phyloP scores from a whole-genome alignment of 225 moss, liverwort and hornwort genomes.

The Pseudoscleropodium purum region DNA sequence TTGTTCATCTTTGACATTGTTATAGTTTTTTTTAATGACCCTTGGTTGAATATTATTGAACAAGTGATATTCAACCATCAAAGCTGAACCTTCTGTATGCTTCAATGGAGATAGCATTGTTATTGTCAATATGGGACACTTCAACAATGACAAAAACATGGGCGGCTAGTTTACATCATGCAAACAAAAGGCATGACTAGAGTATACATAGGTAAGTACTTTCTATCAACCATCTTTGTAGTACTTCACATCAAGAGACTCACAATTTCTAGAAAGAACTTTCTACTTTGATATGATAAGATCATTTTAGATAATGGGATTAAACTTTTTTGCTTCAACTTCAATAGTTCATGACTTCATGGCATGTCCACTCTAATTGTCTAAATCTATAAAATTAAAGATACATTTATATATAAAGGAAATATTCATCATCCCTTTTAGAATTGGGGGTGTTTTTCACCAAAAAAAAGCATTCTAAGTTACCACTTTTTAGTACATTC shows the following conservation, averaged over 20 bases:
- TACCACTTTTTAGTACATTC: neutral
- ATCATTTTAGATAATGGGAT: too few relatives aligned
- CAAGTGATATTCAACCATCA: neutral
- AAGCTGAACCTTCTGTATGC: neutral
- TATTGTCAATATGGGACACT: neutral
- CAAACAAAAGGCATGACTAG: too few relatives aligned
- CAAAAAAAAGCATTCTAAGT: neutral
- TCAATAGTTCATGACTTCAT: neutral
- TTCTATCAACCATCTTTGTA: neutral
- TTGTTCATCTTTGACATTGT: neutral
- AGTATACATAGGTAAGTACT: neutral
- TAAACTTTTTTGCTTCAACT: too few relatives aligned
- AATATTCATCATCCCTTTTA: neutral
- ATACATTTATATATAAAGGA: neutral
- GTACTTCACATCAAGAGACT: fast-evolving
- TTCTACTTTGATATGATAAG: neutral
- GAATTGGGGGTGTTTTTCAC: fast-evolving
- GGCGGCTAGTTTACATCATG: neutral
- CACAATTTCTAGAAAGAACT: neutral
- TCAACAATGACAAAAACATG: neutral
- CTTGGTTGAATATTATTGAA: neutral
- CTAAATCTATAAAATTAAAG: neutral
- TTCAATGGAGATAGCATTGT: too few relatives aligned
- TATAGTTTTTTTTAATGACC: neutral
- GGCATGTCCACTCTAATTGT: neutral